These are phyloP conservation scores for Kodamaea alishanica DNA, from an alignment of 1,139 yeast species.

Conservation along the genomic window DNA sequence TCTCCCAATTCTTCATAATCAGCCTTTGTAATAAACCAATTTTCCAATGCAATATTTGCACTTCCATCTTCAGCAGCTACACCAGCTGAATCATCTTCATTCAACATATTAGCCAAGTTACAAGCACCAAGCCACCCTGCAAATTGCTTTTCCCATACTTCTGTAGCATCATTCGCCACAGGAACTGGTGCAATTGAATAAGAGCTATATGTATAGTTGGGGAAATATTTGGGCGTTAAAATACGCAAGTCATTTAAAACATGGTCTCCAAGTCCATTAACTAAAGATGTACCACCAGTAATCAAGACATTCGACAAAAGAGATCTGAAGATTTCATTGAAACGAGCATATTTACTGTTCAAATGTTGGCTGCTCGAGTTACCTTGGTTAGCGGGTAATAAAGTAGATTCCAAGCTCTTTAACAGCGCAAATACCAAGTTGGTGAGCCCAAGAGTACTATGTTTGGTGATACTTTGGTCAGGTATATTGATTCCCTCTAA, in stretches of 20 bases:
- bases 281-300: slow-evolving; percentile 61
- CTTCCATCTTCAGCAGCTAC: slow-evolving; percentile 35
- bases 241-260: slow-evolving; percentile 56
- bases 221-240: slow-evolving; percentile 43
- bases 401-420: slow-evolving; percentile 35
- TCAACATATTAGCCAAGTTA: slow-evolving; percentile 52
- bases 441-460: slow-evolving; percentile 44
- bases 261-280: slow-evolving; percentile 60
- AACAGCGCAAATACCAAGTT: slow-evolving; percentile 42
- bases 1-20: slow-evolving; percentile 62
- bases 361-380: slow-evolving; percentile 6
- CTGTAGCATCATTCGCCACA: slow-evolving; percentile 16
- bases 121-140: slow-evolving; percentile 70
- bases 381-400: slow-evolving; percentile 23
- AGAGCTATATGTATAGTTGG: slow-evolving; percentile 44
- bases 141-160: slow-evolving; percentile 51
- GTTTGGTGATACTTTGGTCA: slow-evolving; percentile 39
- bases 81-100: slow-evolving; percentile 41
- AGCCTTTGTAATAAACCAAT: slow-evolving; percentile 52
- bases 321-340: slow-evolving; percentile 40
- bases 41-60: slow-evolving; percentile 46
- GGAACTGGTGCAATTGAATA: slow-evolving; percentile 27
- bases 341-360: slow-evolving; percentile 29
- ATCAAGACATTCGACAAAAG: slow-evolving; percentile 58
- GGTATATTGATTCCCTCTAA: slow-evolving; percentile 25